phyloP scores from a whole-genome alignment of 805 yeast genomes.

The Blastobotrys americana region DNA sequence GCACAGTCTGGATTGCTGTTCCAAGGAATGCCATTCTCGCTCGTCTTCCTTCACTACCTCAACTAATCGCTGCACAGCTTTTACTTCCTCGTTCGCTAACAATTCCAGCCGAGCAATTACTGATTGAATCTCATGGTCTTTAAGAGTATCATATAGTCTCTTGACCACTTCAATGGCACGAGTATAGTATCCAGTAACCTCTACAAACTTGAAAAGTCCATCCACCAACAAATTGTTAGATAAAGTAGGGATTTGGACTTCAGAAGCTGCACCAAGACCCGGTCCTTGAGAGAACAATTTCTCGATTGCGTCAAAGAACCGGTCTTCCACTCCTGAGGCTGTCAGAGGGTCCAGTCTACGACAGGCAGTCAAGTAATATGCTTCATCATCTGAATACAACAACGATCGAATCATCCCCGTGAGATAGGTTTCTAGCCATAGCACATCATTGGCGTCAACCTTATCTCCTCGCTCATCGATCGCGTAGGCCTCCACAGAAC shows the following conservation, averaged over 20 bases:
- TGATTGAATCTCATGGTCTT: slow-evolving; percentile 48
- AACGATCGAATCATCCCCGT: slow-evolving; percentile 71
- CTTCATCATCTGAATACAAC: slow-evolving; percentile 73
- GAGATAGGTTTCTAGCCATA: slow-evolving; percentile 47
- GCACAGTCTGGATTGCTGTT: slow-evolving; percentile 59
- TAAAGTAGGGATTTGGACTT: slow-evolving; percentile 59
- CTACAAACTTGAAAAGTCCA: slow-evolving; percentile 57
- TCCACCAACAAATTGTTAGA: slow-evolving; percentile 66
- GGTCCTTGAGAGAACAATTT: slow-evolving; percentile 58
- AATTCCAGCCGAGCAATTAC: slow-evolving; percentile 39
- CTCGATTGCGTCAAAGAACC: slow-evolving; percentile 61
- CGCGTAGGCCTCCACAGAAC: slow-evolving; percentile 35
- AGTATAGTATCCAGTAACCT: slow-evolving; percentile 57
- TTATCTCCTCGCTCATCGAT: slow-evolving; percentile 35
- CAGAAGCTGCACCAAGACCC: slow-evolving; percentile 58
- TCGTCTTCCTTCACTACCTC: slow-evolving; percentile 37
- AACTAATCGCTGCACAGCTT: slow-evolving; percentile 41
- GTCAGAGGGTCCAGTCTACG: slow-evolving; percentile 73
- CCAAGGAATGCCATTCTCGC: slow-evolving; percentile 50
- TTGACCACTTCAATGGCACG: slow-evolving; percentile 53
- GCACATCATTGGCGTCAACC: slow-evolving; percentile 24
- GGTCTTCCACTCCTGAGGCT: slow-evolving; percentile 39
- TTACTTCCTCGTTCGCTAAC: slow-evolving; percentile 38
- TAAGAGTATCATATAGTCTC: slow-evolving; percentile 42
- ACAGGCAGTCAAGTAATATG: slow-evolving; percentile 71